Evolutionary conservation across 441 rosid species (phyloP).

Genomic region (Metrosideros polymorpha): DNA sequence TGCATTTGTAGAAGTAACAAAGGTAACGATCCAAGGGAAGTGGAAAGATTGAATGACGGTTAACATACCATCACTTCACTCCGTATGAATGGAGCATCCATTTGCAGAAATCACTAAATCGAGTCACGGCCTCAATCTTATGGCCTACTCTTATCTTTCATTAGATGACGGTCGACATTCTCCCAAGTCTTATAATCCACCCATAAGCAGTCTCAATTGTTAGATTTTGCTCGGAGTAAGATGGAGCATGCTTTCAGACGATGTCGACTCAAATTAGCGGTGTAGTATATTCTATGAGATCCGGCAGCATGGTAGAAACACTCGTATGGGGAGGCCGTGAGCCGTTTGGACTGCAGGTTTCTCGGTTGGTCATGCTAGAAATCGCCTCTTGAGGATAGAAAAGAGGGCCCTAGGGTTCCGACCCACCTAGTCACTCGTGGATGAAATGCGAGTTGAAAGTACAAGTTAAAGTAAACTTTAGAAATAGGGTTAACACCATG

Average conservation of each 20-base stretch:
- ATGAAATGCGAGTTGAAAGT: neutral
- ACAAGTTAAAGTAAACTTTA: neutral
- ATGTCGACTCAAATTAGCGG: neutral
- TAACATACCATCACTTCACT: accelerated
- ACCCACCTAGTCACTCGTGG: neutral
- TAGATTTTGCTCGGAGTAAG: neutral
- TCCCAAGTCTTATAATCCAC: neutral
- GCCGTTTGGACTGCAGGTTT: neutral
- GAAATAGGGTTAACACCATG: too few relatives aligned
- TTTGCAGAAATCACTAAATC: neutral
- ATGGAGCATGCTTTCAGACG: neutral
- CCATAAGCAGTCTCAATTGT: neutral
- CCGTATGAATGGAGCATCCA: neutral
- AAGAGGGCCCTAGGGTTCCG: too few relatives aligned
- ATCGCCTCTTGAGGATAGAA: neutral
- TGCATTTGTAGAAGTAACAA: neutral
- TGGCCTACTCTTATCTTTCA: too few relatives aligned
- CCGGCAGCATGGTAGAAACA: neutral
- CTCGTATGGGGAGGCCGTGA: neutral
- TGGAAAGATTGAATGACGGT: neutral
- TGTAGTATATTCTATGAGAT: neutral
- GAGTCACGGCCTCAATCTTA: neutral
- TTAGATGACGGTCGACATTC: neutral
- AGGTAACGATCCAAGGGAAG: neutral
- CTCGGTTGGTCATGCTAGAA: neutral